Evolutionary conservation across 495 filamentous ascomycete species (phyloP).

Genomic region (Daldinia vernicosa): DNA sequence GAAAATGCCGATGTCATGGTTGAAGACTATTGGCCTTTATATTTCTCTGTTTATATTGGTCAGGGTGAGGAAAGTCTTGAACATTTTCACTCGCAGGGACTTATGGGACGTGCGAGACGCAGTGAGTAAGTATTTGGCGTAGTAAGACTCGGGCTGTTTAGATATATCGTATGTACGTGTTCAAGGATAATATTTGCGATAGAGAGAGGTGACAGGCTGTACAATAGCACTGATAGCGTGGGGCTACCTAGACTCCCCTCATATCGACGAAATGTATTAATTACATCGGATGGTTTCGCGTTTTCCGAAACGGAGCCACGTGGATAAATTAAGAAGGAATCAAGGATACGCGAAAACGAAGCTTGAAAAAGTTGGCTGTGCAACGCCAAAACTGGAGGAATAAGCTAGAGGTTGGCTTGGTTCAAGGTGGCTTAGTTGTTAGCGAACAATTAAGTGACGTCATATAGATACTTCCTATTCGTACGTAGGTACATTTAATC

Average conservation of each 20-base stretch:
- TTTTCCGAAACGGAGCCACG: not conserved
- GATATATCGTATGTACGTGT: not conserved
- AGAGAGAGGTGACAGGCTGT: not conserved
- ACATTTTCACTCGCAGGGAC: conserved; percentile 6
- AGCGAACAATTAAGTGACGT: conserved; percentile 7
- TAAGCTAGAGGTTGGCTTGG: not conserved
- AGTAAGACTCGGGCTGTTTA: not conserved
- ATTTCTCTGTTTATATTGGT: conserved; percentile 17
- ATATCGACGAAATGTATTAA: not conserved
- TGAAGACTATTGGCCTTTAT: conserved; percentile 15
- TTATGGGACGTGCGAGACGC: conserved; percentile 13
- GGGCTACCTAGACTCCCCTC: not conserved
- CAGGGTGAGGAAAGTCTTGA: conserved; percentile 3
- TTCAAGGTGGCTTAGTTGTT: not conserved
- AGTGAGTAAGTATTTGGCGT: conserved; percentile 20
- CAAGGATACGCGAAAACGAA: not conserved
- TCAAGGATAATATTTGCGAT: not conserved
- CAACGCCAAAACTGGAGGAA: not conserved
- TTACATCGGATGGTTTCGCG: not conserved
- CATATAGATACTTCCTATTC: not conserved
- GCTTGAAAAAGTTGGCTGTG: not conserved
- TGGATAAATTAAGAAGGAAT: not conserved
- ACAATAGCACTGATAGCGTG: not conserved
- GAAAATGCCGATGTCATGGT: conserved; percentile 32
- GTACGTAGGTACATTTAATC: no score